A percentile compares a stretch with the other conserved stretches of the same genome.
These are phyloP conservation scores for Rubus parviflorus DNA, from an alignment of 306 rosid genomes.

Conservation along the genomic window DNA sequence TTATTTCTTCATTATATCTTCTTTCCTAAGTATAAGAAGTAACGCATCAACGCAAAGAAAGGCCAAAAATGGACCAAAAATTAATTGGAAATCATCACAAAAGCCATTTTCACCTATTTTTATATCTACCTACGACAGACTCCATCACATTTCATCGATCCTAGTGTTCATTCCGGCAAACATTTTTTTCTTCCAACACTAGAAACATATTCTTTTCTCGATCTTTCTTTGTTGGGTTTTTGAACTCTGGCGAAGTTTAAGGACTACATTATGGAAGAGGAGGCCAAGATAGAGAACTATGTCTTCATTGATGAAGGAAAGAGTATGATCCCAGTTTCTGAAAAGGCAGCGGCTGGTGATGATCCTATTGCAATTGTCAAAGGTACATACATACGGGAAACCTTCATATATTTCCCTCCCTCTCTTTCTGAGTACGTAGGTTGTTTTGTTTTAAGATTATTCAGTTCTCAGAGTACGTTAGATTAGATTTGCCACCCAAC, in stretches of 20 bases:
- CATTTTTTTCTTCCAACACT: background rate
- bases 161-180: background rate
- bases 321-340: constrained; percentile 22
- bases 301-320: constrained; percentile 22
- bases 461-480: too few species aligned
- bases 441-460: background rate
- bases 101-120: background rate
- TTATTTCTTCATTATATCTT: background rate
- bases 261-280: constrained; percentile 53
- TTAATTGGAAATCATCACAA: constrained; percentile 1
- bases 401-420: background rate
- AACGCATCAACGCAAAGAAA: background rate
- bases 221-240: background rate
- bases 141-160: background rate
- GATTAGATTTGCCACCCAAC: too few species aligned
- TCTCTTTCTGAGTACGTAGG: background rate
- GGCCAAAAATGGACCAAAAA: background rate
- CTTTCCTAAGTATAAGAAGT: background rate
- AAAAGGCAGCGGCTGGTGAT: background rate
- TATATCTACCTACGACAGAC: background rate
- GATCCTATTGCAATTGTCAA: constrained; percentile 29
- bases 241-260: constrained; percentile 37
- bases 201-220: background rate
- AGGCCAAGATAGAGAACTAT: constrained; percentile 25
- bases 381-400: constrained; percentile 27